Evolutionary conservation across 169 alveolate genomes (phyloP), one percentile per base, ranked within the genome.

Genomic region (Babesia gibsoni): DNA sequence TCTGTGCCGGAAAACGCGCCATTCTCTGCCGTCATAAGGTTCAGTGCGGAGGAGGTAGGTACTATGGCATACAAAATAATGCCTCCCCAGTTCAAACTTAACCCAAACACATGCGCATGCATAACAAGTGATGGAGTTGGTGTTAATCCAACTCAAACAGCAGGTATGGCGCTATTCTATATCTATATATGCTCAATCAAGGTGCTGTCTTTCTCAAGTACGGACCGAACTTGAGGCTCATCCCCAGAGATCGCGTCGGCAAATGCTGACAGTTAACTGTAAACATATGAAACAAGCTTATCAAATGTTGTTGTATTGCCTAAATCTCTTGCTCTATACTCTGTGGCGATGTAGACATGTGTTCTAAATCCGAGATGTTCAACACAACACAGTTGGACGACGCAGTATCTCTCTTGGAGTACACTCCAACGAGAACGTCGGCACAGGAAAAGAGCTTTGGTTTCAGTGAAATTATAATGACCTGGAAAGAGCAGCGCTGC

Each of bases 231-330:
- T 78, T 94, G 43, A 88, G 94, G 63, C 84, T 92, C 68, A 94
- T 94, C 37, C 97, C 97, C 0, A 87, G 97, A 79, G 97, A 94
- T 77, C 81, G 97, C 67, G 97, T 94, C 3, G 97, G 97, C 37
- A 23, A 36, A 25, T 16, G 35, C 6, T 42, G 30, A 16, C 16
- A 29, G 68, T 57, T 29, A 14, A 56, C 36, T 37, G 18, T 25
- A 66, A 3, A 27, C 27, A 16, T 27, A 68, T 5, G 30, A 0
- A 14, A 41, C n/a, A 33, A 53, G 33, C 22, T 4, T 42, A 20
- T 12, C 16, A 16, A 39, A 12, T 16, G 46, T 39, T 16, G 10
- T 16, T 39, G 16, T 16, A 39, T 39, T 16, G 16, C 16, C 46
- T 39, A 39, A 16, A 16, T 39, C 20, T 39, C 10, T 16, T 39